These are phyloP conservation scores for Wickerhamiella hasegawae DNA, from an alignment of 805 yeast genomes.

Conservation along the genomic window DNA sequence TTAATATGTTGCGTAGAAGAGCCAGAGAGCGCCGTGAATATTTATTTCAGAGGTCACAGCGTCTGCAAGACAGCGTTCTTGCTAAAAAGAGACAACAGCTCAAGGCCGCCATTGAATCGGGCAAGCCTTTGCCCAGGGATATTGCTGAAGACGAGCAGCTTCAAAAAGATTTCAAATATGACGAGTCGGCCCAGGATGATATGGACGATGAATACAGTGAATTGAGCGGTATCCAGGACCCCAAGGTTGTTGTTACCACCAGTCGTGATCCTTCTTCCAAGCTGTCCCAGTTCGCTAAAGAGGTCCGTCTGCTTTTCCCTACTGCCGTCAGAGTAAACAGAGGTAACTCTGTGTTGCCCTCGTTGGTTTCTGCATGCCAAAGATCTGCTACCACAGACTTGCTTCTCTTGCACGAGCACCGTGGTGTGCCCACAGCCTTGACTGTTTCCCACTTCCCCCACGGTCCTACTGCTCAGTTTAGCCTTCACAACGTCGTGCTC, in stretches of 20 bases:
- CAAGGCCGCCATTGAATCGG: slow-evolving; percentile 77
- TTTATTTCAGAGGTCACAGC: slow-evolving; percentile 73
- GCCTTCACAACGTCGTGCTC: slow-evolving; percentile 82
- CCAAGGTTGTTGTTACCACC: slow-evolving; percentile 82
- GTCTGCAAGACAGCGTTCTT: slow-evolving; percentile 73
- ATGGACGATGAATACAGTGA: slow-evolving; percentile 82
- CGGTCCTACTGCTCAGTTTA: slow-evolving; percentile 92
- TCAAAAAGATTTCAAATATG: slow-evolving; percentile 71
- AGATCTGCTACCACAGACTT: slow-evolving; percentile 71
- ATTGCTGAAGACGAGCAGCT: slow-evolving; percentile 72
- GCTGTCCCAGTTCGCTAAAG: slow-evolving; percentile 83
- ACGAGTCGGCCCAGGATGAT: slow-evolving; percentile 53
- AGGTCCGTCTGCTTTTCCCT: slow-evolving; percentile 77
- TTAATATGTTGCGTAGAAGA: slow-evolving; percentile 66
- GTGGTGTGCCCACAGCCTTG: slow-evolving; percentile 94
- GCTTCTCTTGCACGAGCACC: slow-evolving; percentile 79
- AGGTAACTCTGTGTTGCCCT: slow-evolving; percentile 81
- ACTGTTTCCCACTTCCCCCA: slow-evolving; percentile 93
- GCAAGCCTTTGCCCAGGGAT: slow-evolving; percentile 80
- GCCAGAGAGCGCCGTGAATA: slow-evolving; percentile 96
- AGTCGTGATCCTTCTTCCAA: slow-evolving; percentile 81
- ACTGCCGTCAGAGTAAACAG: slow-evolving; percentile 78
- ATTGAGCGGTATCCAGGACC: slow-evolving; percentile 76
- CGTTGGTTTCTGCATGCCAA: slow-evolving; percentile 69
- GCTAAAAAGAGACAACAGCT: slow-evolving; percentile 77